Evolutionary conservation across 2,329 filamentous ascomycete genomes (phyloP).

Genomic region (Fulvia fulva): DNA sequence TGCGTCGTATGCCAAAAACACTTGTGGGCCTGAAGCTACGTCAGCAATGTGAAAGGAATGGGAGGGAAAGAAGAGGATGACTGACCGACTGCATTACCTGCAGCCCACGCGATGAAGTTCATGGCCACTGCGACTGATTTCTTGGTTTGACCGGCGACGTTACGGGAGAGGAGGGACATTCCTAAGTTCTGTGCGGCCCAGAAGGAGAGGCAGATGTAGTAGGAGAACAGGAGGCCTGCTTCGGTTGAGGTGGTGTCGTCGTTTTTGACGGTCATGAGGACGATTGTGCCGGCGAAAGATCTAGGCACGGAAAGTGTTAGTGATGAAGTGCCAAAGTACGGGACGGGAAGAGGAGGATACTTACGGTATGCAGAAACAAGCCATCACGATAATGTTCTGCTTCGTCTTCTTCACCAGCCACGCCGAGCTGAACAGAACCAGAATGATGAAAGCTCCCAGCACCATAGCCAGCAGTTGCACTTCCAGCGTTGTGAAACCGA

Average conservation of each 20-base stretch:
- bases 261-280: slow-evolving; percentile 66
- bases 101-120: slow-evolving; percentile 67
- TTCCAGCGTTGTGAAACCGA: slow-evolving; percentile 62
- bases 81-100: slow-evolving; percentile 62
- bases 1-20: slow-evolving; percentile 57
- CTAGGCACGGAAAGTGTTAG: slow-evolving; percentile 33
- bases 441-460: slow-evolving; percentile 68
- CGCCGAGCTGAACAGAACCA: slow-evolving; percentile 62
- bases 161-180: slow-evolving; percentile 43
- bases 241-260: slow-evolving; percentile 54
- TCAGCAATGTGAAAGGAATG: not conserved
- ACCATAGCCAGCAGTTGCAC: slow-evolving; percentile 75
- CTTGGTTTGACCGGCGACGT: slow-evolving; percentile 70
- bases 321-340: not conserved
- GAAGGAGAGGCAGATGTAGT: slow-evolving; percentile 75
- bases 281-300: slow-evolving; percentile 67
- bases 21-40: slow-evolving; percentile 53
- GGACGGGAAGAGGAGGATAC: slow-evolving; percentile 27
- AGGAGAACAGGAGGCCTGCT: slow-evolving; percentile 65
- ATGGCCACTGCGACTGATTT: slow-evolving; percentile 64
- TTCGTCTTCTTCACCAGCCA: slow-evolving; percentile 64
- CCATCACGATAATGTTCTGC: slow-evolving; percentile 68
- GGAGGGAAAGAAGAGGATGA: slow-evolving; percentile 4
- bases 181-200: slow-evolving; percentile 56
- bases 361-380: slow-evolving; percentile 62